Conservation (phyloP, 768 basidiomycete genomes). For the Macrocybe gigantea region DNA sequence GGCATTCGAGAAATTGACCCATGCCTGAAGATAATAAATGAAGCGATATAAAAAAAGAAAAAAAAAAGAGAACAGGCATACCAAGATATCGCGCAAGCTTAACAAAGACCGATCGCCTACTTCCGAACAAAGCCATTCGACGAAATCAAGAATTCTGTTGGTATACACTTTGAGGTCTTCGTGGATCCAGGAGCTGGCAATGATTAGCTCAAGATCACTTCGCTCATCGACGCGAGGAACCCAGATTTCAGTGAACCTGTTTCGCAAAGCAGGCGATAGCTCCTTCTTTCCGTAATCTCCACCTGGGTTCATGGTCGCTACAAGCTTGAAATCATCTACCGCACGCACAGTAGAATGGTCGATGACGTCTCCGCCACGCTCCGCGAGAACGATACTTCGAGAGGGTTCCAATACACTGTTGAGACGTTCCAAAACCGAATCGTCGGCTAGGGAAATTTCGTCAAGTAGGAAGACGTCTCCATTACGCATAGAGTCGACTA, state of each 20-base stretch:
- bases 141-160: slow-evolving; percentile 63
- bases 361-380: slow-evolving; percentile 65
- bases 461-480: slow-evolving; percentile 90
- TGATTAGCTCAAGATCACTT: slow-evolving; percentile 71
- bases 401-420: slow-evolving; percentile 96
- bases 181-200: slow-evolving; percentile 62
- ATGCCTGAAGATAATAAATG: slow-evolving; percentile 50
- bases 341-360: slow-evolving; percentile 67
- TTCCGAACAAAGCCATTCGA: slow-evolving; percentile 66
- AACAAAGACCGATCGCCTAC: slow-evolving; percentile 61
- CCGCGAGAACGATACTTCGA: slow-evolving; percentile 85
- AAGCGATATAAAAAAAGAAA: not conserved
- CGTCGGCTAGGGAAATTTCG: slow-evolving; percentile 96
- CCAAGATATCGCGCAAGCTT: slow-evolving; percentile 85
- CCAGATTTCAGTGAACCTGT: slow-evolving; percentile 99
- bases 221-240: slow-evolving; percentile 79
- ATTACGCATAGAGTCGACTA: slow-evolving; percentile 82
- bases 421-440: slow-evolving; percentile 93
- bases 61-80: slow-evolving; percentile 26
- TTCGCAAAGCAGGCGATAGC: slow-evolving; percentile 91
- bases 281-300: slow-evolving; percentile 99
- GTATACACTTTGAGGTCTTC: slow-evolving; percentile 53
- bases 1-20: slow-evolving; percentile 85
- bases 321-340: slow-evolving; percentile 68
- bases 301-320: slow-evolving; percentile 99